Conservation (phyloP, 2,329 filamentous ascomycete genomes). For the Plectosphaerella plurivora region DNA sequence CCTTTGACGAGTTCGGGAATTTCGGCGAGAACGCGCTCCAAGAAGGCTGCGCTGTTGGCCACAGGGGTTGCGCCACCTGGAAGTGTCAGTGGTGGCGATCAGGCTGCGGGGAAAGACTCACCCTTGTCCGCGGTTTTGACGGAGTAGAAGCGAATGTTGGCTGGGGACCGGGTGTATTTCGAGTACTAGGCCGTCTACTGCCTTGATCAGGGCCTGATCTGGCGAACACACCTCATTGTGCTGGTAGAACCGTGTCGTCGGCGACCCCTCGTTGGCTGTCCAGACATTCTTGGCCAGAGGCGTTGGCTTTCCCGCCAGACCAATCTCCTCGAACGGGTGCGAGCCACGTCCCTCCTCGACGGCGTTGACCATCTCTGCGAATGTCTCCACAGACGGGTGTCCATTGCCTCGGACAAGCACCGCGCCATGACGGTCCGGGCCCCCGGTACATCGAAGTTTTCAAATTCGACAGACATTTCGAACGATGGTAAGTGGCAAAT, state of each 20-base stretch:
- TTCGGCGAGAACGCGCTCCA: constrained; percentile 7
- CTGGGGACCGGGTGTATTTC: constrained; percentile 11
- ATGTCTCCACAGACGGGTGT: constrained; percentile 10
- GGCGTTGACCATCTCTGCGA: constrained; percentile 11
- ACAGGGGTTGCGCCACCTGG: constrained; percentile 11
- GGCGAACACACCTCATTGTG: constrained; percentile 11
- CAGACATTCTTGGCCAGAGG: constrained; percentile 11
- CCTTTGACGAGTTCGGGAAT: constrained; percentile 13
- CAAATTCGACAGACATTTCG: constrained; percentile 5
- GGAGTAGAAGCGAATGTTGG: constrained; percentile 13
- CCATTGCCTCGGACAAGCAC: constrained; percentile 10
- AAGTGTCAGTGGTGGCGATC: not conserved
- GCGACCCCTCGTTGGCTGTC: constrained; percentile 15
- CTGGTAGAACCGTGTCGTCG: constrained; percentile 13
- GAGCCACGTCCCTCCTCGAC: constrained; percentile 9
- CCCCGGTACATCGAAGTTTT: constrained; percentile 9
- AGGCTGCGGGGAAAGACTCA: not conserved
- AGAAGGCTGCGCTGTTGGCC: constrained; percentile 8
- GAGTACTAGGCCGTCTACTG: constrained; percentile 7
- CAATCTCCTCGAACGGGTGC: constrained; percentile 23
- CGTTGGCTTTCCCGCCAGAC: constrained; percentile 13
- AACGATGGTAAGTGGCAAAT: too few species aligned
- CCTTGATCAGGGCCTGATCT: too few species aligned
- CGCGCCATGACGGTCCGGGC: constrained; percentile 9
- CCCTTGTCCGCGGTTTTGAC: constrained; percentile 9